phyloP scores from a whole-genome alignment of 768 basidiomycete species.

The Sporobolomyces phaffii region DNA sequence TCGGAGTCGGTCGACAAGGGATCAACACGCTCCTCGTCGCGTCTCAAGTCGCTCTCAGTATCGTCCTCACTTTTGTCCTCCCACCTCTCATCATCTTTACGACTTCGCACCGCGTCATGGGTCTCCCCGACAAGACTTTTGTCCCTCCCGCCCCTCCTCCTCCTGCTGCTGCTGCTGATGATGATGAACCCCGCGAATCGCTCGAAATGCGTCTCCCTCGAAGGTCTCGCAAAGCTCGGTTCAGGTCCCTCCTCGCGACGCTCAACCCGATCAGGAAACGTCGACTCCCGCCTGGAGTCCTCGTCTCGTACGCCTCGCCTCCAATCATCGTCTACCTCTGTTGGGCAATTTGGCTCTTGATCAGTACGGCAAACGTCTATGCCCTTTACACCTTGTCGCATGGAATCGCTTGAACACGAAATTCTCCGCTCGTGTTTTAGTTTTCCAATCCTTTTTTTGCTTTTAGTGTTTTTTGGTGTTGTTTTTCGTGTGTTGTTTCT shows the following conservation, averaged over 20 bases:
- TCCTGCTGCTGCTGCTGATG: too few relatives aligned
- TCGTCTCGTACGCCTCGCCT: constrained; percentile 20
- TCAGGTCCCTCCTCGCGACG: not conserved
- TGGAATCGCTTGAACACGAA: not conserved
- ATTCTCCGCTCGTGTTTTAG: not conserved
- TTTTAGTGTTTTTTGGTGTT: too few relatives aligned
- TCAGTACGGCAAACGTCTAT: constrained; percentile 29
- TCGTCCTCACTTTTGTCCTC: constrained; percentile 52
- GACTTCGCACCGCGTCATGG: constrained; percentile 25
- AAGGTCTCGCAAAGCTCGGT: not conserved
- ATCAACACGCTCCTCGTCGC: constrained; percentile 73
- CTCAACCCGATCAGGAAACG: constrained; percentile 31
- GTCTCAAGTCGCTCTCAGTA: constrained; percentile 74
- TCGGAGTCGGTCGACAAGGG: constrained; percentile 62
- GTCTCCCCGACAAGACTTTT: not conserved
- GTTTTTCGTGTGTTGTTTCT: too few relatives aligned
- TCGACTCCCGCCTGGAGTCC: not conserved
- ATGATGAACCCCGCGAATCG: too few relatives aligned
- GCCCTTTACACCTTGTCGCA: constrained; percentile 13
- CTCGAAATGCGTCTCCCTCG: not conserved
- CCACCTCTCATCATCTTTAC: constrained; percentile 34
- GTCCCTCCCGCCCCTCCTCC: not conserved
- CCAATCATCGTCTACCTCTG: constrained; percentile 20
- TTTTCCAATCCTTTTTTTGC: too few relatives aligned
- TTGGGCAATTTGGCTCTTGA: constrained; percentile 13